Base-by-base conservation (phyloP, 2,329 filamentous ascomycete species). In the Trichoderma atroviride region DNA sequence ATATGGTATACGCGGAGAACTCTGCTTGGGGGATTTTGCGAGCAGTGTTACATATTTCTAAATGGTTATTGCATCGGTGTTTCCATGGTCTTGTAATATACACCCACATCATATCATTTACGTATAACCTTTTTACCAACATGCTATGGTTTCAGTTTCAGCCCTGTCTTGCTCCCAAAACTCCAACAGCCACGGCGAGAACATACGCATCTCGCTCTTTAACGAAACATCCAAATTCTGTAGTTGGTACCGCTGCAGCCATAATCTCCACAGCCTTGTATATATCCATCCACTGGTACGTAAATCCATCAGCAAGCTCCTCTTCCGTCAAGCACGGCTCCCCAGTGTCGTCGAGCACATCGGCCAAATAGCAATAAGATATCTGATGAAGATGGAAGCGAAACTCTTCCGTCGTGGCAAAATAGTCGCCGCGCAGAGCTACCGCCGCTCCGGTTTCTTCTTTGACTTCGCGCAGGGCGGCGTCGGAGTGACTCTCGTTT, bases 391-490 rank as follows among this genome's bases (percentile, higher is more conserved):
- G 68, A 31, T 68, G 62, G 37, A 59, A 55, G 19, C 70, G 70
- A 55, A 68, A 71, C 40, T 71, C 70, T 37, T 71, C 70, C 16
- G 68, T 71, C 13, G 58, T 59, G 24, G 70, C 70, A 31, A 70
- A 52, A 31, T 59, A 70, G 31, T 43, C 29, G 14, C 40, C 19
- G 4, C 50, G 62, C 10, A 70, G 40, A 19, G 27, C 27, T 14
- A 71, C 64, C 0, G 31, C 27, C 1, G 62, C 68, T 37, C 70
- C 70, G 0, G 62, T 71, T 43, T 71, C 70, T 64, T 71, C 70
- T 52, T 60, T 59, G 29, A 70, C 69, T 29, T 71, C 68, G 24
- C 70, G 68, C 31, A 37, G 4, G 1, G 63, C 68, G 9, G 70
- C 70, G 4, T 60, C 55, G 5, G 31, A 16, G 35, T 59, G 70